Base-by-base conservation (phyloP, 345 rosid genomes). In the Citrus unshiu region DNA sequence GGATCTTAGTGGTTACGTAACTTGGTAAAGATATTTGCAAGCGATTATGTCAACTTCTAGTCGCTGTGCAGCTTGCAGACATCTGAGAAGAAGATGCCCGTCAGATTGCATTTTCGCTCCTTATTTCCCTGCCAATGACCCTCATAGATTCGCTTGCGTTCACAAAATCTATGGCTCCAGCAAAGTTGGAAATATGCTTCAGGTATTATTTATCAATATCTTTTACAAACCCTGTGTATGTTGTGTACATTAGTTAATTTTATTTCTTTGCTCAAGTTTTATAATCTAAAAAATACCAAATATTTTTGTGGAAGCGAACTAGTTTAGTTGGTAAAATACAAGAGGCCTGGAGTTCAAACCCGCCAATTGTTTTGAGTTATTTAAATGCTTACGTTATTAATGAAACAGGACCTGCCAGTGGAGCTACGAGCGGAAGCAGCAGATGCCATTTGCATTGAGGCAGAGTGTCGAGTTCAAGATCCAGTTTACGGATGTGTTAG, bases 91-190 rank as follows among this genome's bases (percentile, higher is more conserved):
- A 79, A 92, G 84, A 81, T 93, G 93, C 80, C 83, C 87, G 70
- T 60, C 81, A 58, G 91, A 89, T 84, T 92, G 94, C 78, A 83
- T 90, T 74, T 93, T 92, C 88, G 84, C 90, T 24, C 95, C 89
- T 69, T 83, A 91, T 76, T 91, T 90, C 70, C 94, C 91, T 43
- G 68, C 93, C 46, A 81, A 72, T n/a, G 68, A 88, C 68, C 92
- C 94, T 75, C 78, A 79, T 72, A 89, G 87, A 86, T 92, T 92
- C 81, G 89, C 85, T 60, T 81, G 69, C 35, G 75, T 91, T 78
- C 98, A 91, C 78, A 85, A 81, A 84, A 87, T 92, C 82, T 88
- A 91, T 82, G 97, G 97, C 22, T 96, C 98, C 65, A 89, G 93
- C 78, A 92, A 90, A 70, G 95, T 91, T 70, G 89, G 84, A 70